A percentile compares a stretch with the other conserved stretches of the same genome.
phyloP scores from a whole-genome alignment of 495 filamentous ascomycete species.

The Daldinia concentrica region DNA sequence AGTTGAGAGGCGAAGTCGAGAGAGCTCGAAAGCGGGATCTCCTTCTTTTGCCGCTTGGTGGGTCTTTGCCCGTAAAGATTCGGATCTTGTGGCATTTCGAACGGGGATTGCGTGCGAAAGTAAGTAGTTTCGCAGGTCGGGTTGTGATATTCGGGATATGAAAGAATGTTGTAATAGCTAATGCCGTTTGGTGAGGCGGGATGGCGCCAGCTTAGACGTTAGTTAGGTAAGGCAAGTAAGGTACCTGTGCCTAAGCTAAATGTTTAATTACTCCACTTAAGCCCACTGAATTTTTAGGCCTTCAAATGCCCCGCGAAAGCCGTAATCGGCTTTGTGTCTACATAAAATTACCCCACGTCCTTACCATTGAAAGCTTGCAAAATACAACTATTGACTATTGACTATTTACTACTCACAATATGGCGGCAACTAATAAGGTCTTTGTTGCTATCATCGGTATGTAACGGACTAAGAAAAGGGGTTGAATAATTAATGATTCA shows the following conservation, averaged over 20 bases:
- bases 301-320: constrained; percentile 36
- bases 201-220: constrained; percentile 11
- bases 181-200: constrained; percentile 17
- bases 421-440: constrained; percentile 52
- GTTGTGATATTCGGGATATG: constrained; percentile 6
- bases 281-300: not conserved
- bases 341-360: constrained; percentile 44
- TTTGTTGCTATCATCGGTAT: constrained; percentile 58
- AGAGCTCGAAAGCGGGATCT: constrained; percentile 74
- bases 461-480: constrained; percentile 13
- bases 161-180: constrained; percentile 12
- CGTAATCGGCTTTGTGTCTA: constrained; percentile 23
- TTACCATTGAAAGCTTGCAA: constrained; percentile 10
- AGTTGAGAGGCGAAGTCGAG: constrained; percentile 83
- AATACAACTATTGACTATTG: not conserved
- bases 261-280: constrained; percentile 8
- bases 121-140: not conserved
- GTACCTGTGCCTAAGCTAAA: not conserved
- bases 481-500: not conserved
- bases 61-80: constrained; percentile 81
- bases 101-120: not conserved
- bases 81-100: constrained; percentile 64
- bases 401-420: constrained; percentile 2
- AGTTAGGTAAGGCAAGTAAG: not conserved
- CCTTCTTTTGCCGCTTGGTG: constrained; percentile 65